Conservation (phyloP, 208 protist species). For the Vickermania ingenoplastis region DNA sequence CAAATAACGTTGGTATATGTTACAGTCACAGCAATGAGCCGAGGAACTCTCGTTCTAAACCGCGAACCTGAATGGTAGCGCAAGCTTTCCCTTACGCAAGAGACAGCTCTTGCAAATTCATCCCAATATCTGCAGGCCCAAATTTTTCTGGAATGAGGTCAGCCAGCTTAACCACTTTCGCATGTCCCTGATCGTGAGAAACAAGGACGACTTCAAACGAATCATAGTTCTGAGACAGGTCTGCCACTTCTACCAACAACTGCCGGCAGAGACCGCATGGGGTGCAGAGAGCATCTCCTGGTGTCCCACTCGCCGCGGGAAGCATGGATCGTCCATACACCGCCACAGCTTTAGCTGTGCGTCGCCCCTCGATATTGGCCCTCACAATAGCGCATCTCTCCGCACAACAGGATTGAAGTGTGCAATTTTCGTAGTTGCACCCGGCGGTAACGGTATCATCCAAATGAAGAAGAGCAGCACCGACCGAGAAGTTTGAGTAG, state of each 20-base stretch:
- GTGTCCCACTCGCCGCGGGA: conserved; percentile 10
- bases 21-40: no score
- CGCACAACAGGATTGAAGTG: conserved; percentile 64
- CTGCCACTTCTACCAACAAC: conserved; percentile 65
- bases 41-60: no score
- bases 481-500: conserved; percentile 76
- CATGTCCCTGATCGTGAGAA: conserved; percentile 28
- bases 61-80: no score
- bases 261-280: conserved; percentile 85
- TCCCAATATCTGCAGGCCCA: conserved; percentile 62
- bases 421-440: conserved; percentile 86
- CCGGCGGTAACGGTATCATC: conserved; percentile 51
- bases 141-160: conserved; percentile 64
- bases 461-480: conserved; percentile 62
- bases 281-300: conserved; percentile 29
- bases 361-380: conserved; percentile 56
- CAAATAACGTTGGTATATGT: no score
- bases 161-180: conserved; percentile 42
- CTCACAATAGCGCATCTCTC: conserved; percentile 80
- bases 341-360: conserved; percentile 60
- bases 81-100: neutral
- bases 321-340: conserved; percentile 47
- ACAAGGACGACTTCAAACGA: conserved; percentile 65
- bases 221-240: conserved; percentile 59
- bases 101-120: conserved; percentile 30